A percentile compares a stretch with the other conserved stretches of the same genome.
Evolutionary conservation across 129 eudicot genomes (phyloP).

Genomic region (Helichrysum umbraculigerum): DNA sequence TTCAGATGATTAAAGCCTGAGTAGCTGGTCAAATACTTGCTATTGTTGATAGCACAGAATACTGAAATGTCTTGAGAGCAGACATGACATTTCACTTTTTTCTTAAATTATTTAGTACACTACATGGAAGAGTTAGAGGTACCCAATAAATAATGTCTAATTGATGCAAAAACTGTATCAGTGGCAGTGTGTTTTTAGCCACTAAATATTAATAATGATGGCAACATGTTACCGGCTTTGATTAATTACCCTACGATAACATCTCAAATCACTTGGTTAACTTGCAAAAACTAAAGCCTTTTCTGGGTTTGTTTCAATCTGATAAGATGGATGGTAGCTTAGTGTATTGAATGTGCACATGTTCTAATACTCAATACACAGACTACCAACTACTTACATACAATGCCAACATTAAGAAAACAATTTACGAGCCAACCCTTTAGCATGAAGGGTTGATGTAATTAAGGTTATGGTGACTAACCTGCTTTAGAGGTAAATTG

Average conservation of each 20-base stretch:
- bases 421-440: conserved; percentile 30
- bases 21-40: not conserved
- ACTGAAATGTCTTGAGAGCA: not conserved
- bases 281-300: conserved; percentile 12
- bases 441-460: conserved; percentile 29
- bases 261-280: conserved; percentile 10
- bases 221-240: conserved; percentile 22
- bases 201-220: conserved; percentile 27
- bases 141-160: conserved; percentile 27
- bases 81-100: conserved; percentile 7
- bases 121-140: conserved; percentile 28
- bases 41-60: not conserved
- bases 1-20: not conserved
- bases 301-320: conserved; percentile 11
- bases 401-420: conserved; percentile 30
- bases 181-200: conserved; percentile 23
- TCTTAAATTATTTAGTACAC: conserved; percentile 17
- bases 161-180: conserved; percentile 5
- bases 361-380: conserved; percentile 27
- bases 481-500: conserved; percentile 28
- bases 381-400: conserved; percentile 34
- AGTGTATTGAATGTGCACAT: conserved; percentile 32
- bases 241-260: conserved; percentile 21
- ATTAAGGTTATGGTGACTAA: conserved; percentile 23
- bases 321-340: conserved; percentile 29